Conservation (phyloP, 192 early-diverging fungal species). For the Gamsiella multidivaricata region DNA sequence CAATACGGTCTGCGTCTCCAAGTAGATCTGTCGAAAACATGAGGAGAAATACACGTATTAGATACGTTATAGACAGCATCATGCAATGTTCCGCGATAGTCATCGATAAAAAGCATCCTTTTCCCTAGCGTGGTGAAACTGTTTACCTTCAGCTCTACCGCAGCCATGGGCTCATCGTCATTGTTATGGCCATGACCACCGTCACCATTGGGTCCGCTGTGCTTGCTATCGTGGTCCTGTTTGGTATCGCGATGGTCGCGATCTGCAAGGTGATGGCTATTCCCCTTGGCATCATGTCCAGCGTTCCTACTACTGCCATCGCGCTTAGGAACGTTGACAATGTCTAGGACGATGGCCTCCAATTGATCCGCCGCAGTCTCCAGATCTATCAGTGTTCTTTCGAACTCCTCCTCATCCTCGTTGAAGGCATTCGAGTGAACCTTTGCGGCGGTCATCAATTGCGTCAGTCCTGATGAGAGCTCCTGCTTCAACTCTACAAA, state of each 20-base stretch:
- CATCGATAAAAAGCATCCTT: too few species aligned
- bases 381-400: constrained; percentile 72
- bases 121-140: too few species aligned
- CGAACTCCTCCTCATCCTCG: constrained; percentile 57
- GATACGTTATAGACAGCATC: background rate
- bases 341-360: constrained; percentile 81
- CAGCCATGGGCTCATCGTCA: constrained; percentile 40
- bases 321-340: constrained; percentile 70
- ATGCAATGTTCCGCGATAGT: too few species aligned
- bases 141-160: constrained; percentile 34
- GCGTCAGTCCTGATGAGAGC: constrained; percentile 72
- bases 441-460: constrained; percentile 80
- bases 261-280: background rate
- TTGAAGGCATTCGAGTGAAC: constrained; percentile 79
- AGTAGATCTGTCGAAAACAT: constrained; percentile 19
- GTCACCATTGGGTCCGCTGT: background rate
- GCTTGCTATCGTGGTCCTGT: background rate
- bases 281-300: constrained; percentile 11
- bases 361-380: constrained; percentile 85
- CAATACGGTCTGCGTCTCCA: constrained; percentile 70
- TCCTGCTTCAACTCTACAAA: constrained; percentile 68
- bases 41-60: too few species aligned
- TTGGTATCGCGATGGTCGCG: background rate
- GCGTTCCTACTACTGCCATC: constrained; percentile 1
- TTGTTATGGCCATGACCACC: background rate